Evolutionary conservation across 805 yeast genomes (phyloP).

Genomic region (Lipomyces sp.): DNA sequence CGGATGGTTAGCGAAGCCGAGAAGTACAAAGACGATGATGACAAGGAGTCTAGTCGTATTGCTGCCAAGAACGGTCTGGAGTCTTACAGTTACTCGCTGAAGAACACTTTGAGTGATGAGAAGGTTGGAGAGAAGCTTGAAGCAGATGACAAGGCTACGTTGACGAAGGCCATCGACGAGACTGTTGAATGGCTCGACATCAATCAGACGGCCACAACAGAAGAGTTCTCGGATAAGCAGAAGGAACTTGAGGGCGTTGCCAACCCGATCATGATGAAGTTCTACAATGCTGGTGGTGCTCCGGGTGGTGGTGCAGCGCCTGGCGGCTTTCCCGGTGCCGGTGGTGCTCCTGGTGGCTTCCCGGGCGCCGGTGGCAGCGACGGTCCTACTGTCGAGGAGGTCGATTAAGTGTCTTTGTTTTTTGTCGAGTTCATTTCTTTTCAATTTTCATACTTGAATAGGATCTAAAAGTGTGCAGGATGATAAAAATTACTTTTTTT

Average conservation of each 20-base stretch:
- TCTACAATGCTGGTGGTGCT: slow-evolving; percentile 80
- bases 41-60: slow-evolving; percentile 87
- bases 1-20: slow-evolving; percentile 98
- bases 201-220: slow-evolving; percentile 87
- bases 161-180: slow-evolving; percentile 78
- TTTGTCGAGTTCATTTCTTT: not conserved
- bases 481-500: not conserved
- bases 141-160: slow-evolving; percentile 61
- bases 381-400: slow-evolving; percentile 78
- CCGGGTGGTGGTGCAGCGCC: slow-evolving; percentile 74
- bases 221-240: slow-evolving; percentile 88
- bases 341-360: slow-evolving; percentile 58
- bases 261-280: slow-evolving; percentile 95
- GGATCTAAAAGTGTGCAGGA: not conserved
- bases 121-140: slow-evolving; percentile 73
- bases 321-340: slow-evolving; percentile 64
- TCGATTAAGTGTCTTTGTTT: slow-evolving; percentile 47
- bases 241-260: slow-evolving; percentile 94
- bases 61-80: slow-evolving; percentile 93
- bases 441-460: not conserved
- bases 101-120: slow-evolving; percentile 74
- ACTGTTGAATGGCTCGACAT: slow-evolving; percentile 88
- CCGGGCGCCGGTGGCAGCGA: slow-evolving; percentile 46
- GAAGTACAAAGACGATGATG: slow-evolving; percentile 95
- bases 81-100: slow-evolving; percentile 90